Conservation (phyloP, 257 asterid species). For the Solanum virginianum region DNA sequence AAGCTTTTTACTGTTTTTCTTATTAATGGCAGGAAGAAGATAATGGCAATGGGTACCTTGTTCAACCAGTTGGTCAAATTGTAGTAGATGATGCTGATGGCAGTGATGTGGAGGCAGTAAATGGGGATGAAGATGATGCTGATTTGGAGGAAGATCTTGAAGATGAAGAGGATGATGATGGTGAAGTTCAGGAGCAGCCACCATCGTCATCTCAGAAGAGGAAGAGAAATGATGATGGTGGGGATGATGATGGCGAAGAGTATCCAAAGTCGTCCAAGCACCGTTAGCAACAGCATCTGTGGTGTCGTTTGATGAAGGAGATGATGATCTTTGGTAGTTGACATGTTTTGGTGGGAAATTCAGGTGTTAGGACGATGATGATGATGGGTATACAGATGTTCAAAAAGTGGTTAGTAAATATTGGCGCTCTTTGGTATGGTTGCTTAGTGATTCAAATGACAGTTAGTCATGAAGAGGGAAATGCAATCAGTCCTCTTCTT, state of each 20-base stretch:
- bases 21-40: constrained; percentile 66
- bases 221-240: constrained; percentile 29
- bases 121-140: constrained; percentile 38
- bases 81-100: constrained; percentile 29
- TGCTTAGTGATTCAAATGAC: constrained; percentile 22
- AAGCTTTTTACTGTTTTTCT: not conserved
- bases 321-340: not conserved
- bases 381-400: constrained; percentile 23
- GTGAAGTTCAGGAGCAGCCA: constrained; percentile 69
- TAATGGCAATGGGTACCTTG: constrained; percentile 43
- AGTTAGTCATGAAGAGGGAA: constrained; percentile 6
- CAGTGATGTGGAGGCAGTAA: constrained; percentile 26
- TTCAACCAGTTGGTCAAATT: constrained; percentile 62
- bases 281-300: constrained; percentile 6
- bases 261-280: constrained; percentile 34
- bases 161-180: constrained; percentile 53
- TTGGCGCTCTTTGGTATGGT: constrained; percentile 21
- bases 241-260: constrained; percentile 19
- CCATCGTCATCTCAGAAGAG: constrained; percentile 55
- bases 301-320: not conserved
- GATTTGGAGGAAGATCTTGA: constrained; percentile 44
- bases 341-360: constrained; percentile 54
- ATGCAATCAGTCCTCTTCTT: constrained; percentile 13
- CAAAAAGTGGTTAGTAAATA: constrained; percentile 50
- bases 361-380: constrained; percentile 5